Evolutionary conservation across 257 asterid species (phyloP).

Genomic region (Catharanthus roseus): DNA sequence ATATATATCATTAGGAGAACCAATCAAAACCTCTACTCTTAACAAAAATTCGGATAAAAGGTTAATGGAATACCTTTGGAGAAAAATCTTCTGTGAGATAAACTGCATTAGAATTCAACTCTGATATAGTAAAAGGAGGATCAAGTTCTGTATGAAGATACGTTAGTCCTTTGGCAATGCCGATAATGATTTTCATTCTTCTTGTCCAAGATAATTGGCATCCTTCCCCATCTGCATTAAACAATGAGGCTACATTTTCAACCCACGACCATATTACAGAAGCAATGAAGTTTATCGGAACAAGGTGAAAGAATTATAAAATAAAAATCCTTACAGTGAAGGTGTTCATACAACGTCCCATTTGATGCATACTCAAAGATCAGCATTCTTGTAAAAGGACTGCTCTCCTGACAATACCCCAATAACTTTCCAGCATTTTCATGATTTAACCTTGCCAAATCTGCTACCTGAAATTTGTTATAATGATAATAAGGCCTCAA

Average conservation of each 20-base stretch:
- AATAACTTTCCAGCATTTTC: constrained; percentile 68
- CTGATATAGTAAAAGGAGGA: constrained; percentile 88
- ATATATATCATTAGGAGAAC: not conserved
- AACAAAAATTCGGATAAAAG: no score
- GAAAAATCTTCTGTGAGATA: constrained; percentile 94
- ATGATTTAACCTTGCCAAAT: constrained; percentile 70
- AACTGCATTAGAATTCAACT: constrained; percentile 66
- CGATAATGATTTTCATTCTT: constrained; percentile 80
- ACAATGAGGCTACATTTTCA: constrained; percentile 8
- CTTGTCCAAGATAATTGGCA: constrained; percentile 93
- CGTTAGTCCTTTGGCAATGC: constrained; percentile 77
- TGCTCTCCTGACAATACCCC: constrained; percentile 79
- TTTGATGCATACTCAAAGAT: constrained; percentile 93
- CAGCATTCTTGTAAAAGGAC: constrained; percentile 87
- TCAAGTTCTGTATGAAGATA: constrained; percentile 82
- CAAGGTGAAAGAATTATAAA: not conserved
- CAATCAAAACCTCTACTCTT: not conserved
- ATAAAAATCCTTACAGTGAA: constrained; percentile 61
- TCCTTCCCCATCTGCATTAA: constrained; percentile 74
- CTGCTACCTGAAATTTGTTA: constrained; percentile 66
- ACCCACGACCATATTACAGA: constrained; percentile 2
- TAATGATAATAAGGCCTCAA: not conserved
- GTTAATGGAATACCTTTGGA: constrained; percentile 94
- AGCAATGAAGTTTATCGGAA: not conserved
- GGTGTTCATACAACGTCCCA: constrained; percentile 92